These are phyloP conservation scores for Phytophthora tentaculata DNA, from an alignment of 352 stramenopile species.

Conservation along the genomic window DNA sequence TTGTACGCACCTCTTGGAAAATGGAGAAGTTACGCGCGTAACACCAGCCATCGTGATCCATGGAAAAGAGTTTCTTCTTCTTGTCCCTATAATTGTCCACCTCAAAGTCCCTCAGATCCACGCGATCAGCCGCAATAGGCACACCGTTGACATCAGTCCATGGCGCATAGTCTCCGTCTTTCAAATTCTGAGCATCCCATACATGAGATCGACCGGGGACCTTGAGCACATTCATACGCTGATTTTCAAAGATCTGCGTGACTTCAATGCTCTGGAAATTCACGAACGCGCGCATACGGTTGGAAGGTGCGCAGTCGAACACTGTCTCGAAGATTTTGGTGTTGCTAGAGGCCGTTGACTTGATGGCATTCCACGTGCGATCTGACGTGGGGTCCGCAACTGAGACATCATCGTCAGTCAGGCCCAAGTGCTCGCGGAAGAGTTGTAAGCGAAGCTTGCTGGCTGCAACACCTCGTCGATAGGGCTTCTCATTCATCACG, in stretches of 20 bases:
- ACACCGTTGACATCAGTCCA: slow-evolving; percentile 90
- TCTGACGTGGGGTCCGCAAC: slow-evolving; percentile 65
- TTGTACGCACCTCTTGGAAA: slow-evolving; percentile 85
- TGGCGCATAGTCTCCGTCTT: slow-evolving; percentile 81
- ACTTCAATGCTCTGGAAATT: slow-evolving; percentile 82
- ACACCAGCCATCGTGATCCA: slow-evolving; percentile 88
- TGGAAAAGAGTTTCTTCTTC: slow-evolving; percentile 84
- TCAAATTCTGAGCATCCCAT: slow-evolving; percentile 80
- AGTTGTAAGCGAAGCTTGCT: slow-evolving; percentile 78
- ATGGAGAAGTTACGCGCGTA: slow-evolving; percentile 90
- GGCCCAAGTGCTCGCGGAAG: slow-evolving; percentile 83
- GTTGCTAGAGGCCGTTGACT: slow-evolving; percentile 62
- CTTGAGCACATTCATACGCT: slow-evolving; percentile 86
- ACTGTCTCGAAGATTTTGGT: slow-evolving; percentile 83
- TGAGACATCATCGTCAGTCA: slow-evolving; percentile 62
- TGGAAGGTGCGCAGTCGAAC: slow-evolving; percentile 86
- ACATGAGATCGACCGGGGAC: slow-evolving; percentile 62
- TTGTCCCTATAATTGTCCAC: slow-evolving; percentile 81
- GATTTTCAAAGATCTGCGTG: slow-evolving; percentile 89
- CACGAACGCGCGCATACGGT: slow-evolving; percentile 77
- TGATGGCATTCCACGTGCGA: slow-evolving; percentile 71
- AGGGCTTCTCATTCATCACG: slow-evolving; percentile 76
- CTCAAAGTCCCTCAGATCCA: slow-evolving; percentile 82
- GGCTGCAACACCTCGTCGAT: slow-evolving; percentile 64
- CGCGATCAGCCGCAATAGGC: slow-evolving; percentile 75